Evolutionary conservation across 2,329 filamentous ascomycete genomes (phyloP), one percentile per base, ranked within the genome.

Genomic region (Anisogramma anomala): DNA sequence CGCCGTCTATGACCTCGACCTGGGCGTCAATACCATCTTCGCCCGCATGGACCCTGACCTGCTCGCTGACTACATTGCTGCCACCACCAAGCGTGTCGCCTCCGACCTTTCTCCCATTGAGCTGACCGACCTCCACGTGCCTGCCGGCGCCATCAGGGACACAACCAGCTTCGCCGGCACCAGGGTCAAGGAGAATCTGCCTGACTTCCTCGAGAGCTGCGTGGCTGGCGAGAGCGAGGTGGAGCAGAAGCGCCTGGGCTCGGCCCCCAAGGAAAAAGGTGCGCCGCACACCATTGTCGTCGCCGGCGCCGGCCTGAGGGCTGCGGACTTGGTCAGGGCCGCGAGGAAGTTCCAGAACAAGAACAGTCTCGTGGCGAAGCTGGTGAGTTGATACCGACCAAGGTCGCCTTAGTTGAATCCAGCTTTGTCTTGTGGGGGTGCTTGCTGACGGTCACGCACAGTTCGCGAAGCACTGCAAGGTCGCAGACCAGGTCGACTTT

Each of bases 401-500:
- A n/a, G n/a, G n/a, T n/a, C n/a, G n/a, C n/a, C n/a, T n/a, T n/a
- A n/a, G n/a, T n/a, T n/a, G n/a, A n/a, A n/a, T n/a, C n/a, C n/a
- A n/a, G n/a, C n/a, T n/a, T n/a, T n/a, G n/a, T n/a, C n/a, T n/a
- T n/a, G n/a, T n/a, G n/a, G n/a, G n/a, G n/a, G n/a, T n/a, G n/a
- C 19, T 23, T 25, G 20, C 49, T 55, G 42, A 56, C 36, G n/a
- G 27, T 18, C 6, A 4, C 8, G 23, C 3, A 9, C 39, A 76
- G 57, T 98, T 98, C 60, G 89, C 91, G 23, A 98, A 98, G 61
- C 91, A 98, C 60, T 94, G 98, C 67, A 98, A 98, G 64, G 63
- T 98, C 9, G 76, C 84, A 39, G 89, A 96, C 53, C 84, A 88
- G 25, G 77, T 88, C 39, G 71, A 81, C 45, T 84, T 83, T 56